phyloP scores from a whole-genome alignment of 495 filamentous ascomycete genomes.

The Pseudevernia furfuracea region DNA sequence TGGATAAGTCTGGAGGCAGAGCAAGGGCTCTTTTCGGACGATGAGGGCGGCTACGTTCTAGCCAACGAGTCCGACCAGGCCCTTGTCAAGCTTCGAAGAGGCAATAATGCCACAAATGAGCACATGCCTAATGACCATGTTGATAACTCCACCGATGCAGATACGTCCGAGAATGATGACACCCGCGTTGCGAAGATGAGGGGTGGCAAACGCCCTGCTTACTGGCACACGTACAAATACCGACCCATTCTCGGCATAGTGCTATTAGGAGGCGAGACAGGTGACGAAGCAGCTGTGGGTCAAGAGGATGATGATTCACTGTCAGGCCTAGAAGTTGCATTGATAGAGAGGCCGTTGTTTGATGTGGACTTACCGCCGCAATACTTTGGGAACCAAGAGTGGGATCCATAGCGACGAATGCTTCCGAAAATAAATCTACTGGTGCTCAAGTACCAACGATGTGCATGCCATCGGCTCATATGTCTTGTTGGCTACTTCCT shows the following conservation, averaged over 20 bases:
- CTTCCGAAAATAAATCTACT: background rate
- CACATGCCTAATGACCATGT: constrained; percentile 27
- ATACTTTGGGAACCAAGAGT: constrained; percentile 62
- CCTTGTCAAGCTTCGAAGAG: constrained; percentile 27
- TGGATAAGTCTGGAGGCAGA: constrained; percentile 25
- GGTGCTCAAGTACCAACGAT: background rate
- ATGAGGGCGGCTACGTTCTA: background rate
- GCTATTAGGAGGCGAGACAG: constrained; percentile 44
- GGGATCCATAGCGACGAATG: constrained; percentile 23
- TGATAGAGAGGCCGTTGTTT: constrained; percentile 81
- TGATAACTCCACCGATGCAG: constrained; percentile 33
- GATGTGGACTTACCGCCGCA: constrained; percentile 72
- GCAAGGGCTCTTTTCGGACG: constrained; percentile 30
- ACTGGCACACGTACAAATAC: constrained; percentile 86
- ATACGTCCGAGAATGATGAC: constrained; percentile 16
- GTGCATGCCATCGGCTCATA: background rate
- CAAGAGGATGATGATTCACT: constrained; percentile 23
- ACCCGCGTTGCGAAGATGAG: constrained; percentile 24
- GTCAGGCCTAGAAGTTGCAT: constrained; percentile 62
- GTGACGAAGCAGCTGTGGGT: constrained; percentile 27
- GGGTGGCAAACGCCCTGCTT: constrained; percentile 28
- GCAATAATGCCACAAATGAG: constrained; percentile 36
- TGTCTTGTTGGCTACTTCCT: background rate
- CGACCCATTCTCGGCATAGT: constrained; percentile 84
- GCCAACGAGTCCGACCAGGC: background rate